phyloP scores from a whole-genome alignment of 164 flowering plant genomes.

The Vitis rupestris region DNA sequence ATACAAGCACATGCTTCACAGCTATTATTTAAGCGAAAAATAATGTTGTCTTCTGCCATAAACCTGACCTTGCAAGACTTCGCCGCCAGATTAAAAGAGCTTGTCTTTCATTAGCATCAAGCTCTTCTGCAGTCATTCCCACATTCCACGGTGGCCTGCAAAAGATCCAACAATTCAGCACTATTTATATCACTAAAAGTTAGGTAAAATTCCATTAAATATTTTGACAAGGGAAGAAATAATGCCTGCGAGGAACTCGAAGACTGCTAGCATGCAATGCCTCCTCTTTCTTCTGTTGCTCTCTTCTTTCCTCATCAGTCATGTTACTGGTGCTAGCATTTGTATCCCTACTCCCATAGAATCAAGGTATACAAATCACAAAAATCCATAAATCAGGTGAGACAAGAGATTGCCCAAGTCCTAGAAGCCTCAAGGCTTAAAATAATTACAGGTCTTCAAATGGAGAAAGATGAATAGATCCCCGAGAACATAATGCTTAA shows the following conservation, averaged over 20 bases:
- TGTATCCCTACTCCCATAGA: conserved; percentile 43
- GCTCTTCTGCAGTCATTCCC: conserved; percentile 78
- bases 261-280: conserved; percentile 77
- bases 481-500: too few relatives aligned
- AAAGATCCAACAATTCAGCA: background rate
- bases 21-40: background rate
- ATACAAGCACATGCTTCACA: background rate
- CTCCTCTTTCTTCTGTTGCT: conserved; percentile 76
- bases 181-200: background rate
- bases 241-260: conserved; percentile 84
- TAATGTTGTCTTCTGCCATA: background rate
- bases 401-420: too few relatives aligned
- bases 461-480: too few relatives aligned
- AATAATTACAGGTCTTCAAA: too few relatives aligned
- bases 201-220: background rate
- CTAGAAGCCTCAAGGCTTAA: too few relatives aligned
- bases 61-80: conserved; percentile 71
- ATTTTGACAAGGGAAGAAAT: background rate
- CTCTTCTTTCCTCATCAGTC: conserved; percentile 63
- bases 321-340: conserved; percentile 36
- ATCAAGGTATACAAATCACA: background rate
- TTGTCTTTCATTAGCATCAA: conserved; percentile 73
- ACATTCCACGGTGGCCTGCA: conserved; percentile 87
- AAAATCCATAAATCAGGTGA: too few relatives aligned
- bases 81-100: conserved; percentile 88